A percentile compares a stretch with the other conserved stretches of the same genome.
Conservation (phyloP, 2,329 filamentous ascomycete genomes). For the Piedraia hortae region DNA sequence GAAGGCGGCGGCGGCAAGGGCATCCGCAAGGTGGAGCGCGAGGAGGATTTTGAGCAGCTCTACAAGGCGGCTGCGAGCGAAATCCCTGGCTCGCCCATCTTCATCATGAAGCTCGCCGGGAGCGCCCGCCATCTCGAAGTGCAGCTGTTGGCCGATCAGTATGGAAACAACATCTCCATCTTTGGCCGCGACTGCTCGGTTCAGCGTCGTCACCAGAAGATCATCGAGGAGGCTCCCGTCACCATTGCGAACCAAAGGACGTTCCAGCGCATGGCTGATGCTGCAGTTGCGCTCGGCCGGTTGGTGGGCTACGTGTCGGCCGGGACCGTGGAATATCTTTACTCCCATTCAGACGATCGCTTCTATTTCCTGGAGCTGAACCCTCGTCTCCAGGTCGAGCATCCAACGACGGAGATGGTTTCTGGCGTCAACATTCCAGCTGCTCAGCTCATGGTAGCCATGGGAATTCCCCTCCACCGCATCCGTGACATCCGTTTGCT, state of each 20-base stretch:
- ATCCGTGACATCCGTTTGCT: slow-evolving; percentile 88
- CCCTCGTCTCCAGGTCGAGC: slow-evolving; percentile 96
- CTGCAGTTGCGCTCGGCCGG: slow-evolving; percentile 74
- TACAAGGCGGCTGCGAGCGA: slow-evolving; percentile 94
- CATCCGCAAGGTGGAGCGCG: slow-evolving; percentile 76
- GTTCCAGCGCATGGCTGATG: slow-evolving; percentile 90
- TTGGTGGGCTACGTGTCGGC: slow-evolving; percentile 96
- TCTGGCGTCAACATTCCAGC: slow-evolving; percentile 91
- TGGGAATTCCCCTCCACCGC: slow-evolving; percentile 88
- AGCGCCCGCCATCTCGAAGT: slow-evolving; percentile 94
- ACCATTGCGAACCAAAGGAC: slow-evolving; percentile 75
- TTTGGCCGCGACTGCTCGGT: slow-evolving; percentile 98
- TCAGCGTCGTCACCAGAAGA: slow-evolving; percentile 95
- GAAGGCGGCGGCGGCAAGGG: slow-evolving; percentile 98
- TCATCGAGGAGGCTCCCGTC: slow-evolving; percentile 95
- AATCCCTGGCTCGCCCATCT: slow-evolving; percentile 95
- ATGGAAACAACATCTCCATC: slow-evolving; percentile 97
- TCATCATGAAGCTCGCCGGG: slow-evolving; percentile 98
- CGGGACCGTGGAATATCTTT: slow-evolving; percentile 95
- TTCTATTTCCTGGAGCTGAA: slow-evolving; percentile 99
- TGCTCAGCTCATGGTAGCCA: slow-evolving; percentile 92
- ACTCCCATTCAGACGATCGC: slow-evolving; percentile 91
- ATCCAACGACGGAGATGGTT: slow-evolving; percentile 98
- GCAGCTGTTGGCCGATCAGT: slow-evolving; percentile 90
- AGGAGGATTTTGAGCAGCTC: slow-evolving; percentile 58